Evolutionary conservation across 371 early-diverging fungal species (phyloP).

Genomic region (Haplosporangium sp.): DNA sequence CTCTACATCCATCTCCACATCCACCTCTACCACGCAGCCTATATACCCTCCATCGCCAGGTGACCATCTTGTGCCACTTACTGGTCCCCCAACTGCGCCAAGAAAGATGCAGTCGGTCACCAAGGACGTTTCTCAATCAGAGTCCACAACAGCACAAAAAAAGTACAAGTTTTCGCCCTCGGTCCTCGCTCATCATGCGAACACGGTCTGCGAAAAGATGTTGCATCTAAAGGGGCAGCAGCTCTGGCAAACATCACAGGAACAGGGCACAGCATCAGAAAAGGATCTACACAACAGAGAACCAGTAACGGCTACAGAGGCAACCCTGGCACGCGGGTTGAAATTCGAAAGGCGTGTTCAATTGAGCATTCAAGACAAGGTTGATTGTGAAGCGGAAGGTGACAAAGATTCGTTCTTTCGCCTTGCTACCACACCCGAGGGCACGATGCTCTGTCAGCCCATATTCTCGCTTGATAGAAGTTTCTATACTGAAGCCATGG

Average conservation of each 20-base stretch:
- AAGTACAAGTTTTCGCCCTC: constrained; percentile 49
- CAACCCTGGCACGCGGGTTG: constrained; percentile 40
- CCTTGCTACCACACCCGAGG: constrained; percentile 51
- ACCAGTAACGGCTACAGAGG: constrained; percentile 31
- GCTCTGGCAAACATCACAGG: constrained; percentile 15
- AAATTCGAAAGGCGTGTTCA: constrained; percentile 37
- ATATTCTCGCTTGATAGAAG: constrained; percentile 52
- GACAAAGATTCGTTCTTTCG: constrained; percentile 52
- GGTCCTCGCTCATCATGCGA: constrained; percentile 45
- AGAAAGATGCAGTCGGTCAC: not conserved
- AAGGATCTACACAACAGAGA: not conserved
- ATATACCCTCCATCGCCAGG: no score
- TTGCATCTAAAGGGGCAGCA: constrained; percentile 35
- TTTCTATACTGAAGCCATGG: constrained; percentile 55
- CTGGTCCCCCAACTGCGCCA: not conserved
- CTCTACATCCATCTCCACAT: no score
- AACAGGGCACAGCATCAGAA: not conserved
- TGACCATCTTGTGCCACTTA: no score
- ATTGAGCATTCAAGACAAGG: constrained; percentile 15
- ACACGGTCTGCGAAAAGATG: constrained; percentile 53
- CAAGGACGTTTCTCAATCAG: not conserved
- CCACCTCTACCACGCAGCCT: no score
- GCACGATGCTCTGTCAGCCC: constrained; percentile 61
- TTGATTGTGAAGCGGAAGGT: constrained; percentile 55
- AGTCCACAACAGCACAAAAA: not conserved